Percentiles rank a stretch among this genome's conserved stretches.
phyloP scores from a whole-genome alignment of 164 flowering plant genomes.

The Berberis vulgaris region DNA sequence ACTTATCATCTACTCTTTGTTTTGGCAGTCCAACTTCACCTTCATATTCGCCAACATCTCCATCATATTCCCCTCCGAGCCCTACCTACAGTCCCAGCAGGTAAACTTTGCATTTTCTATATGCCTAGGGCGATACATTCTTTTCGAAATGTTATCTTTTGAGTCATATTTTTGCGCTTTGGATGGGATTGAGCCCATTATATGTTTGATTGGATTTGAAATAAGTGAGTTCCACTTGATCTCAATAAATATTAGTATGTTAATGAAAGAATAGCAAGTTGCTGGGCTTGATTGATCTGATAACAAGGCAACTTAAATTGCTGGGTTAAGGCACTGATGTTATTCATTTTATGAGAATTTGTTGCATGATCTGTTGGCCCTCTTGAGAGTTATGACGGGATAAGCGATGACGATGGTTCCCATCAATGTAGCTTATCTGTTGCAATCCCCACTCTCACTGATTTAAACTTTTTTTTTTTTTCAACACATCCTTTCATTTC shows the following conservation, averaged over 20 bases:
- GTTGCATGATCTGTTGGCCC: no score
- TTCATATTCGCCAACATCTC: slow-evolving; percentile 95
- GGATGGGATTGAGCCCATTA: not conserved
- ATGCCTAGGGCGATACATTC: not conserved
- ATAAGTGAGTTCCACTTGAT: no score
- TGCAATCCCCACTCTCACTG: not conserved
- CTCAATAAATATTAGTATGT: no score
- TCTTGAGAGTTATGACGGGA: no score
- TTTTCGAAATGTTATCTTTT: not conserved
- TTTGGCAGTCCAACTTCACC: slow-evolving; percentile 89
- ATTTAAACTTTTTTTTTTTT: not conserved
- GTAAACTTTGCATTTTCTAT: slow-evolving; percentile 21
- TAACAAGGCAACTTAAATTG: no score
- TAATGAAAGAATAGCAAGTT: no score
- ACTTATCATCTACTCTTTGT: slow-evolving; percentile 1
- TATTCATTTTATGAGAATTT: no score
- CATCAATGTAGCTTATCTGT: no score
- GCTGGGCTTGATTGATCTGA: no score
- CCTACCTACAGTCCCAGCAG: slow-evolving; percentile 96
- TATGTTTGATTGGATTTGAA: no score
- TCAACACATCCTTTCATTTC: not conserved
- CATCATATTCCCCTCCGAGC: slow-evolving; percentile 85
- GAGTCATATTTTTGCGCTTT: not conserved
- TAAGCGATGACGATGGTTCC: no score
- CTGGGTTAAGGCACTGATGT: no score